Evolutionary conservation across 371 early-diverging fungal genomes (phyloP), one percentile per base, ranked within the genome.

Genomic region (Dichotomocladium elegans): DNA sequence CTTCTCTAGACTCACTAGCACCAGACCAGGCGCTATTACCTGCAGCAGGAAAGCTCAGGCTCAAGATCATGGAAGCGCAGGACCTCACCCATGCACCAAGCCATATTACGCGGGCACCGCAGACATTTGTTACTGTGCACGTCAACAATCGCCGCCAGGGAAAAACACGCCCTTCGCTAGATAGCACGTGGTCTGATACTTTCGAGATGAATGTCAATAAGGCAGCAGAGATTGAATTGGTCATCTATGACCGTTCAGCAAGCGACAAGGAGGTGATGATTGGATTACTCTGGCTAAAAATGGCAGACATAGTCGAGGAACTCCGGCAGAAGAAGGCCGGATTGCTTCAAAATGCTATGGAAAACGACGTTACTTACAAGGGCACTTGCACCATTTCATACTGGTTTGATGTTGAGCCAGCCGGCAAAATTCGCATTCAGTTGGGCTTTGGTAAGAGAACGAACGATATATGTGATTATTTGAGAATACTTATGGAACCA

Each of bases 351-450:
- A 80, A 28, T 66, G 70, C 19, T 62, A 68, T n/a, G 77, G 11
- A 47, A 6, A 3, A 17, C 17, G 33, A 24, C 45, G 48, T 51
- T 34, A 34, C 24, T 26, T 0, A 31, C 35, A 22, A 34, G 35
- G n/a, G 44, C 48, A 26, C n/a, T n/a, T n/a, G n/a, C n/a, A n/a
- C n/a, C n/a, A 78, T 90, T 29, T 75, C 80, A 22, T 82, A 79
- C 41, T 90, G 90, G 85, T 88, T 93, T 62, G 94, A 96, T 54
- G 82, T 96, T 51, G 96, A 95, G 61, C 95, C 96, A 19, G 81
- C 85, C 33, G 98, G 98, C n/a, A 87, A 90, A 62, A 67, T 96
- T 22, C 77, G 70, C 46, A 66, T 95, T 43, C 80, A 85, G 64
- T 67, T 94, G 53, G 84, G 87, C 64, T 93, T 91, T 74, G 78